Evolutionary conservation across 306 rosid genomes (phyloP).

Genomic region (Sindora glabra): DNA sequence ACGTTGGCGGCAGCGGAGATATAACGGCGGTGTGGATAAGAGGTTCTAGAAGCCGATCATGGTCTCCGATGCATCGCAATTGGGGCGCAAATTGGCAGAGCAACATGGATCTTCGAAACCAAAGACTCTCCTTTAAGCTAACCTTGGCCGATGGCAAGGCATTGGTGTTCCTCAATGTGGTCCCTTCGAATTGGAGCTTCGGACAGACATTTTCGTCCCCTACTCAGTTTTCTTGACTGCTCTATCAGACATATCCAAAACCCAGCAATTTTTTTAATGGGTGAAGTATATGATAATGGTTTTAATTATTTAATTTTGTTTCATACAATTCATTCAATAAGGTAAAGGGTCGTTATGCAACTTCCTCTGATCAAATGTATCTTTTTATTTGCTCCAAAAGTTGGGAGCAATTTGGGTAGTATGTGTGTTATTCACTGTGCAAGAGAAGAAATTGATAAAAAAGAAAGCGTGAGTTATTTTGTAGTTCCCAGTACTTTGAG

Average conservation of each 20-base stretch:
- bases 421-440: too few species aligned
- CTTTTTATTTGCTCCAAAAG: too few species aligned
- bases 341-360: too few species aligned
- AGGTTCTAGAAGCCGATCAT: constrained; percentile 34
- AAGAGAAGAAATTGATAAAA: too few species aligned
- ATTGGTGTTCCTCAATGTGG: constrained; percentile 39
- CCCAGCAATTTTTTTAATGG: constrained; percentile 16
- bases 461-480: too few species aligned
- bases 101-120: constrained; percentile 46
- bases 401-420: too few species aligned
- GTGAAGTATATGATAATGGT: constrained; percentile 3
- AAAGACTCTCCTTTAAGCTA: constrained; percentile 61
- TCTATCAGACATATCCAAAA: constrained; percentile 2
- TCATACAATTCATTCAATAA: too few species aligned
- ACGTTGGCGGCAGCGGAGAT: constrained; percentile 77
- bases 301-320: too few species aligned
- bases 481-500: too few species aligned
- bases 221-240: constrained; percentile 39
- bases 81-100: constrained; percentile 93
- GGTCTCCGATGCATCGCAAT: constrained; percentile 75
- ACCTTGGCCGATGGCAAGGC: constrained; percentile 48
- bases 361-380: too few species aligned
- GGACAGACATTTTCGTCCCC: constrained; percentile 73
- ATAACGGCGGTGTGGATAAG: constrained; percentile 55
- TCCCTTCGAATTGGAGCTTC: constrained; percentile 70